Evolutionary conservation across 129 eudicot species (phyloP).

Genomic region (Deinandra increscens): DNA sequence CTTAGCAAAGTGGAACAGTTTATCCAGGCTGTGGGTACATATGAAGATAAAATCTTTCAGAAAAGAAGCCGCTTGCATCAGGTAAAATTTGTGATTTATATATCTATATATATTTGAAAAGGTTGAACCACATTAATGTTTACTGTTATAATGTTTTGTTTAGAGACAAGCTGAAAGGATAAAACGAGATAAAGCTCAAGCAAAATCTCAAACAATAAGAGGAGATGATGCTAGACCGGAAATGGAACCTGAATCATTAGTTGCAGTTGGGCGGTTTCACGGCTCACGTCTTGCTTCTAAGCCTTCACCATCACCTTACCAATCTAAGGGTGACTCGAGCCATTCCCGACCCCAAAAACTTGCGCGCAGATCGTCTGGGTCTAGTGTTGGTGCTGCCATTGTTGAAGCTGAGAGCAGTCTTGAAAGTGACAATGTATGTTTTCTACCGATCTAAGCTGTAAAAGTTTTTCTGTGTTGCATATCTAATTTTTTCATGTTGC

Average conservation of each 20-base stretch:
- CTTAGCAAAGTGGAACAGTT: constrained; percentile 81
- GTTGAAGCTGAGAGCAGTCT: constrained; percentile 85
- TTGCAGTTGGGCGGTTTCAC: constrained; percentile 83
- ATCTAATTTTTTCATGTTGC: not conserved
- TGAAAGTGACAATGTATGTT: constrained; percentile 65
- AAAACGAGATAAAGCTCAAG: constrained; percentile 80
- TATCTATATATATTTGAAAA: not conserved
- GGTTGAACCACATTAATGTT: constrained; percentile 14
- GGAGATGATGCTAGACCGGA: constrained; percentile 88
- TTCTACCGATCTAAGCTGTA: constrained; percentile 4
- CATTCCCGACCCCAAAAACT: constrained; percentile 48
- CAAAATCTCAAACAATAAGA: constrained; percentile 54
- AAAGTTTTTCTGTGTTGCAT: not conserved
- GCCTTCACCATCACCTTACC: constrained; percentile 77
- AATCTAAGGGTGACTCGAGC: constrained; percentile 36
- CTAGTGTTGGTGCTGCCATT: constrained; percentile 90
- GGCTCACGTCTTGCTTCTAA: constrained; percentile 99
- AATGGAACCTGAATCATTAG: constrained; percentile 64
- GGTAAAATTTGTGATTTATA: constrained; percentile 31
- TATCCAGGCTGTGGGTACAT: constrained; percentile 93
- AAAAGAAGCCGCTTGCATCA: constrained; percentile 84
- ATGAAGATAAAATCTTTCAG: constrained; percentile 84
- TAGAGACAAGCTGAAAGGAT: constrained; percentile 94
- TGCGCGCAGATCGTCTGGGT: constrained; percentile 57
- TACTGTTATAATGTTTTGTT: constrained; percentile 1